Evolutionary conservation across 208 protist species (phyloP).

Genomic region (Crithidia thermophila): DNA sequence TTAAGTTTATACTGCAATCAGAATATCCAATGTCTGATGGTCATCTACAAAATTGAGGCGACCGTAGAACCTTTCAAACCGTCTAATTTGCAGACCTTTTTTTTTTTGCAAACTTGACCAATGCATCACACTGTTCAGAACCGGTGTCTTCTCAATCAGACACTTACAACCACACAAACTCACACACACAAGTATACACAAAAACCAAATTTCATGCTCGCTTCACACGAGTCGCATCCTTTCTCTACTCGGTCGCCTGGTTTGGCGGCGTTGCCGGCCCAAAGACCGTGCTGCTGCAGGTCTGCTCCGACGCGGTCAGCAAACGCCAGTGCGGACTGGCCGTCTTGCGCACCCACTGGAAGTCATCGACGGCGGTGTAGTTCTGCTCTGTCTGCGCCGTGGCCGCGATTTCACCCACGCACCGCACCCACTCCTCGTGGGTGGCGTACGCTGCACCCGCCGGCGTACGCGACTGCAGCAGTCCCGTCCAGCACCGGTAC

Average conservation of each 20-base stretch:
- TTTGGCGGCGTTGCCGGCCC: conserved; percentile 18
- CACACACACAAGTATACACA: too few relatives aligned
- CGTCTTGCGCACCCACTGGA: conserved; percentile 86
- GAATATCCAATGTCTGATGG: too few relatives aligned
- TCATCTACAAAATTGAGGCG: too few relatives aligned
- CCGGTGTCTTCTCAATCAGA: too few relatives aligned
- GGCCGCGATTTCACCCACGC: conserved; percentile 62
- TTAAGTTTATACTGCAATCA: too few relatives aligned
- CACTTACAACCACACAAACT: too few relatives aligned
- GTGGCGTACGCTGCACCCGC: conserved; percentile 34
- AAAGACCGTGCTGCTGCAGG: conserved; percentile 17
- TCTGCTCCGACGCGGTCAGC: conserved; percentile 40
- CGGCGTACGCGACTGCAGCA: conserved; percentile 42
- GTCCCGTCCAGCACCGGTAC: conserved; percentile 75
- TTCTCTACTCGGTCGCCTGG: not conserved
- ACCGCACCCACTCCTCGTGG: conserved; percentile 60
- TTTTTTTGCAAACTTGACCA: too few relatives aligned
- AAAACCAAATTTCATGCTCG: too few relatives aligned
- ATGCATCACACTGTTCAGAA: too few relatives aligned
- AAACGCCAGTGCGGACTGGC: conserved; percentile 83
- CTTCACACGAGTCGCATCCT: too few relatives aligned
- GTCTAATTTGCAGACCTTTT: too few relatives aligned
- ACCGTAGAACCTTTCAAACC: too few relatives aligned
- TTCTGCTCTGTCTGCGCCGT: conserved; percentile 29
- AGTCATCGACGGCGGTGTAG: conserved; percentile 82